Conservation (phyloP, 129 eudicot species). For the Flaveria sonorensis region DNA sequence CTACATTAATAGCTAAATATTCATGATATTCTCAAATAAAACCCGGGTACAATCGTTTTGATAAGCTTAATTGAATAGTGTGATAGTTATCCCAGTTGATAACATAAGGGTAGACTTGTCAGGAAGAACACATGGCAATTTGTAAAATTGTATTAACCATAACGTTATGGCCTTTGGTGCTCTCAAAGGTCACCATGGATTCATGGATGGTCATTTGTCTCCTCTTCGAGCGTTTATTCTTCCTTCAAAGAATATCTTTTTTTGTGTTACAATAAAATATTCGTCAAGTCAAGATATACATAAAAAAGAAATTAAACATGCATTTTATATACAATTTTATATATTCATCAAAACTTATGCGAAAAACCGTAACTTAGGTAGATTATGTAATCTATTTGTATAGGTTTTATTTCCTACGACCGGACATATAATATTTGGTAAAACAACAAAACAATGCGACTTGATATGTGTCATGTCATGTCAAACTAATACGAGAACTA, state of each 20-base stretch:
- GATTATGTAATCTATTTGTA: background rate
- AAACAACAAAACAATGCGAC: background rate
- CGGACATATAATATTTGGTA: background rate
- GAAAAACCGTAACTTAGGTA: conserved; percentile 12
- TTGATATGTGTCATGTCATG: background rate
- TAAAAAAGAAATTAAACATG: background rate
- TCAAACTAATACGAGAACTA: background rate
- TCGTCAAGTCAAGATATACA: background rate
- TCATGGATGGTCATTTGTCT: conserved; percentile 18
- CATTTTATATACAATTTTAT: background rate
- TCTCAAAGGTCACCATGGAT: conserved; percentile 6
- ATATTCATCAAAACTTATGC: conserved; percentile 4
- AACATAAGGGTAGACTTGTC: conserved; percentile 2
- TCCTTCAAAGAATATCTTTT: conserved; percentile 17
- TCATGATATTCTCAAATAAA: background rate
- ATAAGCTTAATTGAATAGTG: background rate
- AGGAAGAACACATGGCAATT: conserved; percentile 13
- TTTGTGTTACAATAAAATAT: background rate
- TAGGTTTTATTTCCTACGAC: background rate
- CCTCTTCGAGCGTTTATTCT: conserved; percentile 11
- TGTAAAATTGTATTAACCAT: background rate
- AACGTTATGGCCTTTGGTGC: background rate
- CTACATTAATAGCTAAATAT: background rate
- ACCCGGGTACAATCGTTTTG: background rate
- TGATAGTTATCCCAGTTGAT: background rate